A percentile compares a stretch with the other conserved stretches of the same genome.
Evolutionary conservation across 805 yeast genomes (phyloP).

Genomic region (Hanseniaspora lachancei): DNA sequence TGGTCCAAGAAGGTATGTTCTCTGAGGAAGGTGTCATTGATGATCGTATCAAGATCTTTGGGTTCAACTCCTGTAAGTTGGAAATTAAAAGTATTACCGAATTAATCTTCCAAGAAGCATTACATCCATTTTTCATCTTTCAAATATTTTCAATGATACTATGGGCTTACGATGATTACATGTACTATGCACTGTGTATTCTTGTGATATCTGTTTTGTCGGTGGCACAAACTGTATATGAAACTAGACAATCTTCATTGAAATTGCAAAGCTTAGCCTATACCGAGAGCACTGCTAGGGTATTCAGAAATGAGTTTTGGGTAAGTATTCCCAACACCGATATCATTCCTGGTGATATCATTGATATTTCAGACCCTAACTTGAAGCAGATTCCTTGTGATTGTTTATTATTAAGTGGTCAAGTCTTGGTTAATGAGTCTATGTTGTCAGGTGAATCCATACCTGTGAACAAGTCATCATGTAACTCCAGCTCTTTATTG

Average conservation of each 20-base stretch:
- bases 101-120: constrained; percentile 68
- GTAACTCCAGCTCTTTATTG: constrained; percentile 45
- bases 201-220: constrained; percentile 74
- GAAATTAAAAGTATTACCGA: constrained; percentile 54
- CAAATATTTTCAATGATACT: constrained; percentile 83
- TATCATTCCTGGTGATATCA: constrained; percentile 90
- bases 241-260: constrained; percentile 62
- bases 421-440: constrained; percentile 91
- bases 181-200: constrained; percentile 87
- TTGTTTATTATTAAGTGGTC: constrained; percentile 75
- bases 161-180: constrained; percentile 88
- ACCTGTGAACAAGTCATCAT: constrained; percentile 70
- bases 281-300: constrained; percentile 71
- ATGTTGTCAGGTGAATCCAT: constrained; percentile 98
- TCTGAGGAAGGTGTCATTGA: constrained; percentile 42
- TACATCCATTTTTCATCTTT: constrained; percentile 91
- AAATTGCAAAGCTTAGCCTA: constrained; percentile 62
- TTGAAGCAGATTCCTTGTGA: constrained; percentile 73
- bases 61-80: constrained; percentile 60
- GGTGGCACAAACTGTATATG: constrained; percentile 67
- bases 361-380: constrained; percentile 80
- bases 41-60: constrained; percentile 63
- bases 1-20: constrained; percentile 51
- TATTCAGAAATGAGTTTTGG: constrained; percentile 90
- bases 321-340: constrained; percentile 60